Evolutionary conservation across 1,284 basidiomycete genomes (phyloP).

Genomic region (Tylopilus sp.): DNA sequence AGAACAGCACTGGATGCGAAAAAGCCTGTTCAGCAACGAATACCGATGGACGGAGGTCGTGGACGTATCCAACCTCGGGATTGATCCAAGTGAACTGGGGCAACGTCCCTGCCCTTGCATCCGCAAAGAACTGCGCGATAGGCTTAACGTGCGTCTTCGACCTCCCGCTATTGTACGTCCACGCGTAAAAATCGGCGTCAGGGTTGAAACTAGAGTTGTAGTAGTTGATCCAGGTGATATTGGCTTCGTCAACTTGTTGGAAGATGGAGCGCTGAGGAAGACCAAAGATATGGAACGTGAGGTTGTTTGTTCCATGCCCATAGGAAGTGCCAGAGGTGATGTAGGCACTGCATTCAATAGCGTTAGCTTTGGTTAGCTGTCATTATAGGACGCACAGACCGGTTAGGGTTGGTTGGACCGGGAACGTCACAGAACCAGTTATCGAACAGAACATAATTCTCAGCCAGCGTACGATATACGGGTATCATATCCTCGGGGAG

Average conservation of each 20-base stretch:
- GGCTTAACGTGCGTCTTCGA: conserved; percentile 18
- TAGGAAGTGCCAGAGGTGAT: conserved; percentile 28
- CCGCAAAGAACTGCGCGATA: conserved; percentile 17
- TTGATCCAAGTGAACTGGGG: conserved; percentile 29
- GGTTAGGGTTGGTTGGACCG: conserved; percentile 27
- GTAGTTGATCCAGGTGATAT: conserved; percentile 27
- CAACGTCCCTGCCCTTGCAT: conserved; percentile 23
- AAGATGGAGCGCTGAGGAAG: conserved; percentile 29
- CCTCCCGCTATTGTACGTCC: conserved; percentile 24
- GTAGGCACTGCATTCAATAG: conserved; percentile 15
- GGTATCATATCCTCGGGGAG: conserved; percentile 26
- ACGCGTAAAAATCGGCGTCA: conserved; percentile 22
- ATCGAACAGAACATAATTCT: conserved; percentile 25
- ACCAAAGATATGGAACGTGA: conserved; percentile 17
- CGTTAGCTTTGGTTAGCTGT: neutral
- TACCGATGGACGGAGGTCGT: neutral
- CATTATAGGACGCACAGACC: conserved; percentile 5
- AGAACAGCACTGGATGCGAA: conserved; percentile 16
- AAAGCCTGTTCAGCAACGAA: neutral
- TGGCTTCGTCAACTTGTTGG: conserved; percentile 26
- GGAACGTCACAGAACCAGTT: conserved; percentile 29
- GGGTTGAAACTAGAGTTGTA: conserved; percentile 29
- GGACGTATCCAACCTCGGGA: conserved; percentile 18
- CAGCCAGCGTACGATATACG: conserved; percentile 23
- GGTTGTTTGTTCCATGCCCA: conserved; percentile 20